Evolutionary conservation across 495 filamentous ascomycete species (phyloP).

Genomic region (Trichoderma asperelloides): DNA sequence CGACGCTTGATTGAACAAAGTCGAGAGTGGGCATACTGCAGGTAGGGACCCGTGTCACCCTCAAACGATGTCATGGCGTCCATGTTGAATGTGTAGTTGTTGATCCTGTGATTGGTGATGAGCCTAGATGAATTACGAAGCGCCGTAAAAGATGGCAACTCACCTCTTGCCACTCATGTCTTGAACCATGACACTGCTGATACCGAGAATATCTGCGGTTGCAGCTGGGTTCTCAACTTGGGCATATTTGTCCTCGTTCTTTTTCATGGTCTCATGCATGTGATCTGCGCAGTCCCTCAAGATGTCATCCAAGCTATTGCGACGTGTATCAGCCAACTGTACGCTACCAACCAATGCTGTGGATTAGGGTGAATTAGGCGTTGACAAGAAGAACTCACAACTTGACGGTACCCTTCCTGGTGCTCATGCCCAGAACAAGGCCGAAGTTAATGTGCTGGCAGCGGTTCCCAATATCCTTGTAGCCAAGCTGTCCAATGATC

Average conservation of each 20-base stretch:
- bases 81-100: conserved; percentile 57
- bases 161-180: conserved; percentile 58
- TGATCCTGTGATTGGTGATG: conserved; percentile 34
- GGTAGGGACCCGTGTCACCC: conserved; percentile 60
- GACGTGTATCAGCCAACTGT: not conserved
- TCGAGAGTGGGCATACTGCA: conserved; percentile 61
- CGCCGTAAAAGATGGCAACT: conserved; percentile 8
- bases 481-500: conserved; percentile 51
- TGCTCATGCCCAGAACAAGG: conserved; percentile 53
- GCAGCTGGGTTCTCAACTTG: conserved; percentile 49
- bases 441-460: conserved; percentile 58
- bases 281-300: conserved; percentile 50
- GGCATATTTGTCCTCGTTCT: conserved; percentile 50
- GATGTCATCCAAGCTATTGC: conserved; percentile 53
- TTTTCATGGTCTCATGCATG: conserved; percentile 59
- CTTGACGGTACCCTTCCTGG: conserved; percentile 46
- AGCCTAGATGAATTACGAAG: conserved; percentile 1
- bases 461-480: conserved; percentile 47
- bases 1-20: conserved; percentile 52
- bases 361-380: not conserved
- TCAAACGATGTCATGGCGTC: conserved; percentile 61
- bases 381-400: conserved; percentile 16
- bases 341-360: not conserved
- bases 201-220: conserved; percentile 50
- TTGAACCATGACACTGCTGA: conserved; percentile 56